Evolutionary conservation across 441 rosid genomes (phyloP).

Genomic region (Gossypium davidsonii): DNA sequence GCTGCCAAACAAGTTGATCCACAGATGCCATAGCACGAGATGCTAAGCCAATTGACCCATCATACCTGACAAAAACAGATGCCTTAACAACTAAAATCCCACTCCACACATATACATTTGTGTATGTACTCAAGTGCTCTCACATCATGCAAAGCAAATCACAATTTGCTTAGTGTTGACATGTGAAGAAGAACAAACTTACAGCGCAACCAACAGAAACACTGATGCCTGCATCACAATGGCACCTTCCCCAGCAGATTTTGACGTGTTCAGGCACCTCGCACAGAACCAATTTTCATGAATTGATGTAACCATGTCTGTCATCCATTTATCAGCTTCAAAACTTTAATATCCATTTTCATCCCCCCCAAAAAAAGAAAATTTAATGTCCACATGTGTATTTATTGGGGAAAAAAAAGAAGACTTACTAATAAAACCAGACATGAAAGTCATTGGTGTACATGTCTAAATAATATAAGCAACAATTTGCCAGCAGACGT

Average conservation of each 20-base stretch:
- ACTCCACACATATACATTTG: neutral
- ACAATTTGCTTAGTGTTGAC: neutral
- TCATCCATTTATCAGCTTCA: conserved; percentile 16
- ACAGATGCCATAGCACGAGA: conserved; percentile 63
- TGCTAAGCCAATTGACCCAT: conserved; percentile 73
- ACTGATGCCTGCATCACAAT: conserved; percentile 63
- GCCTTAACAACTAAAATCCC: neutral
- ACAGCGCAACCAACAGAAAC: conserved; percentile 66
- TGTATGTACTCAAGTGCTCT: neutral
- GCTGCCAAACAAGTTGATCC: conserved; percentile 60
- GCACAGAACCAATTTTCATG: conserved; percentile 81
- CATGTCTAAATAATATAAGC: neutral
- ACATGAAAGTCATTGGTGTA: neutral
- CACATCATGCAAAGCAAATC: neutral
- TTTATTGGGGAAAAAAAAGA: neutral
- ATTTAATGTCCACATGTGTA: neutral
- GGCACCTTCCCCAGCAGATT: conserved; percentile 77
- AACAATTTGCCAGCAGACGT: neutral
- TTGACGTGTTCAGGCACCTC: conserved; percentile 57
- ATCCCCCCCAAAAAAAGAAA: neutral
- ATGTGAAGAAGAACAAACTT: conserved; percentile 24
- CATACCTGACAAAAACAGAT: conserved; percentile 45
- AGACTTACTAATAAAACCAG: neutral
- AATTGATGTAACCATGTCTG: conserved; percentile 68
- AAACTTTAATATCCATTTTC: conserved; percentile 2